Percentiles rank a stretch among this genome's conserved stretches.
These are phyloP conservation scores for Xylariaceae sp. DNA, from an alignment of 2,329 filamentous ascomycete genomes.

Conservation along the genomic window DNA sequence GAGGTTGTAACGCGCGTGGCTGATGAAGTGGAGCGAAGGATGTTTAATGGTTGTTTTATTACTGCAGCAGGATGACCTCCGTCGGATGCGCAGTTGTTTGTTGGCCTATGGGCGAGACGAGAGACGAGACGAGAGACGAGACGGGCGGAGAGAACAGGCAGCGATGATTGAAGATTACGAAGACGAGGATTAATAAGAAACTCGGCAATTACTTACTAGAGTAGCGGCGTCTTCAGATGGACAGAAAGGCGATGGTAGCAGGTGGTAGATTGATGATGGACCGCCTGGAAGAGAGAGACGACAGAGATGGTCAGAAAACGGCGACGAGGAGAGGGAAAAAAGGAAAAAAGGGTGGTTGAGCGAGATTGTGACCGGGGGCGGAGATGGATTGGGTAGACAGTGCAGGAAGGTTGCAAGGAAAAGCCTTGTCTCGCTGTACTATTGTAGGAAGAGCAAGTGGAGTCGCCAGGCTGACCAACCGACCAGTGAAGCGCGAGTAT, in stretches of 20 bases:
- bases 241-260: constrained; percentile 20
- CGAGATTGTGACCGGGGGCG: constrained; percentile 31
- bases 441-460: constrained; percentile 13
- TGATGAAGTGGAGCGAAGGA: constrained; percentile 1
- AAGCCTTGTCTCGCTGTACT: constrained; percentile 9
- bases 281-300: constrained; percentile 17
- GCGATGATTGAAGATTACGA: neutral
- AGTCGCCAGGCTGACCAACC: constrained; percentile 5
- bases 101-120: neutral
- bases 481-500: neutral
- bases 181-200: neutral
- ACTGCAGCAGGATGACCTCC: constrained; percentile 4
- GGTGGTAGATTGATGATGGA: constrained; percentile 17
- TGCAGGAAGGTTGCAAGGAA: constrained; percentile 12
- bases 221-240: constrained; percentile 6
- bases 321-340: constrained; percentile 26
- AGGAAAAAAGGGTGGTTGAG: constrained; percentile 31
- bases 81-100: constrained; percentile 7
- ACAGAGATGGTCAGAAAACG: constrained; percentile 22
- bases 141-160: neutral
- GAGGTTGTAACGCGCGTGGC: constrained; percentile 2
- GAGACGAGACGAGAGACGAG: neutral
- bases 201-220: constrained; percentile 13
- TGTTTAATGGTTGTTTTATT: constrained; percentile 3
- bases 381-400: constrained; percentile 20